These are phyloP conservation scores for Colletotrichum sp. DNA, from an alignment of 2,329 filamentous ascomycete species.

Conservation along the genomic window DNA sequence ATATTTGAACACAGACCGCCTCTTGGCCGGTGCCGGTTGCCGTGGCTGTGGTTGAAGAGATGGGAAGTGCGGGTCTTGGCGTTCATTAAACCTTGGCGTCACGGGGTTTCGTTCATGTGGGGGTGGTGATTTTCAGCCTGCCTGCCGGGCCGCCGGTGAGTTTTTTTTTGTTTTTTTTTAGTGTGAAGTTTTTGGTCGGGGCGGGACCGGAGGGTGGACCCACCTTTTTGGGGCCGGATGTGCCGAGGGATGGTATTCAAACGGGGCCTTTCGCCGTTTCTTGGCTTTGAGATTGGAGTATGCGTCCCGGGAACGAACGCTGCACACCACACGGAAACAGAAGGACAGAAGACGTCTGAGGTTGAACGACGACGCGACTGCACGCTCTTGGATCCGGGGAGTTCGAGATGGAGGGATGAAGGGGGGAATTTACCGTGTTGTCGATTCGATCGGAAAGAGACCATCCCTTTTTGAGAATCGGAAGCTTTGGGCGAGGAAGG, in stretches of 20 bases:
- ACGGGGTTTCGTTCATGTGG: neutral
- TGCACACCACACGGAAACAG: too few relatives aligned
- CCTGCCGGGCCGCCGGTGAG: neutral
- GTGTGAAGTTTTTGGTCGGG: neutral
- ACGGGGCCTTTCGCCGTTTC: neutral
- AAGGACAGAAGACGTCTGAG: too few relatives aligned
- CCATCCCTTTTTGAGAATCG: too few relatives aligned
- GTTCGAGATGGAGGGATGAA: too few relatives aligned
- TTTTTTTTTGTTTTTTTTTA: neutral
- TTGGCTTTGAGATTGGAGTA: neutral
- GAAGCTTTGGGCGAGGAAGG: too few relatives aligned
- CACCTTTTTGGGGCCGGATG: neutral
- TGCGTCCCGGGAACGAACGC: too few relatives aligned
- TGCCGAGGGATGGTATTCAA: neutral
- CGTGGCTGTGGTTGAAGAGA: neutral
- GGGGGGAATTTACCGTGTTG: too few relatives aligned
- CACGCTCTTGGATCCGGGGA: too few relatives aligned
- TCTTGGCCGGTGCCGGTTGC: neutral
- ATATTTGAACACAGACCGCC: neutral
- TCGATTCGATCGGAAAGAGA: too few relatives aligned
- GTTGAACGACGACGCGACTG: too few relatives aligned
- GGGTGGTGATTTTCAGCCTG: neutral
- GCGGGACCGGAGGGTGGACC: neutral
- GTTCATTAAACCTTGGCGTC: neutral
- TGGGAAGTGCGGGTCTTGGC: neutral